Percentiles rank a stretch among this genome's conserved stretches.
Conservation (phyloP, 2,329 filamentous ascomycete species). For the Aureobasidium sp. region DNA sequence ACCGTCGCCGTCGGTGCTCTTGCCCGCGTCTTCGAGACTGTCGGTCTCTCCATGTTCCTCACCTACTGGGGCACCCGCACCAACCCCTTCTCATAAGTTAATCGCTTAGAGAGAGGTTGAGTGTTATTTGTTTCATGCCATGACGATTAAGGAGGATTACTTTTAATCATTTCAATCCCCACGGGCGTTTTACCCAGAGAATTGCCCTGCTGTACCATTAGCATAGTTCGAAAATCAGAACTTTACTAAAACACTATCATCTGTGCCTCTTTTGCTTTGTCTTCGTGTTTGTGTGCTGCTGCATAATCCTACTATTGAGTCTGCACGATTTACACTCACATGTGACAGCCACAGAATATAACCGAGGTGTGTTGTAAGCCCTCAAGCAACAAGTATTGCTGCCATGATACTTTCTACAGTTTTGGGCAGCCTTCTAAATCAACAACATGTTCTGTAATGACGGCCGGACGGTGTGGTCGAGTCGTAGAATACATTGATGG, state of each 20-base stretch:
- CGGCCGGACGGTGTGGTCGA: too few relatives aligned
- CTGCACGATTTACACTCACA: too few relatives aligned
- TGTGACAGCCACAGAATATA: too few relatives aligned
- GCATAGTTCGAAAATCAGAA: conserved; percentile 8
- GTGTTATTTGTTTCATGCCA: conserved; percentile 10
- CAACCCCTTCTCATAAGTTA: conserved; percentile 73
- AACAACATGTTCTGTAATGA: too few relatives aligned
- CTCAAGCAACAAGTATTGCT: too few relatives aligned
- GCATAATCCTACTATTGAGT: too few relatives aligned
- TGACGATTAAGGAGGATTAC: conserved; percentile 10
- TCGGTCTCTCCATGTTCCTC: conserved; percentile 83
- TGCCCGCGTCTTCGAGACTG: conserved; percentile 82
- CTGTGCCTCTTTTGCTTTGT: background rate
- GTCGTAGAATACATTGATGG: background rate
- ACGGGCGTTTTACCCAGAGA: conserved; percentile 9
- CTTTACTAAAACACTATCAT: background rate
- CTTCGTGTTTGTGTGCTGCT: background rate
- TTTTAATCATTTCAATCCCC: conserved; percentile 3
- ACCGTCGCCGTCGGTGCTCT: conserved; percentile 78
- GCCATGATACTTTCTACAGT: too few relatives aligned
- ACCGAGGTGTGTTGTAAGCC: too few relatives aligned
- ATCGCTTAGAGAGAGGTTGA: conserved; percentile 12
- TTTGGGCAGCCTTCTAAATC: too few relatives aligned
- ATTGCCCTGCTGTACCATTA: conserved; percentile 10
- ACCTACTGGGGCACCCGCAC: conserved; percentile 97